Percentiles rank a stretch among this genome's conserved stretches.
phyloP scores from a whole-genome alignment of 2,329 filamentous ascomycete genomes.

The Fusarium tupiense region DNA sequence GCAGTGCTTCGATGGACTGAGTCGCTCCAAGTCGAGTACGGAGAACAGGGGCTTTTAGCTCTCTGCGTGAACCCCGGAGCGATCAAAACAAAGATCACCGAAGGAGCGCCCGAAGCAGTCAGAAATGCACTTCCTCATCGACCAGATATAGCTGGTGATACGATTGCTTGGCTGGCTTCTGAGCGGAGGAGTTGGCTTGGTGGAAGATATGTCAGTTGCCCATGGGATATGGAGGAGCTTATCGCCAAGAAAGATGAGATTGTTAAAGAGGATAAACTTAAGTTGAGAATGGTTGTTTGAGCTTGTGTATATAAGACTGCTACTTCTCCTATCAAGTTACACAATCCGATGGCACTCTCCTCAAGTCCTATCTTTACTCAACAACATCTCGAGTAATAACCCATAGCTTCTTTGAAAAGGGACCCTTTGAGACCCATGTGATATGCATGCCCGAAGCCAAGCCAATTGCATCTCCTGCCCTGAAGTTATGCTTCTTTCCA shows the following conservation, averaged over 20 bases:
- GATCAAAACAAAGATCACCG: neutral
- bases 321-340: neutral
- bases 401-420: slow-evolving; percentile 10
- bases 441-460: slow-evolving; percentile 6
- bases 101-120: neutral
- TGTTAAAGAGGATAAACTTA: neutral
- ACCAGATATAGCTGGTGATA: neutral
- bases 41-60: fast-evolving
- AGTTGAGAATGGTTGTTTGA: neutral
- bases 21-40: neutral
- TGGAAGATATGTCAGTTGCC: neutral
- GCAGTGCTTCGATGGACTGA: neutral
- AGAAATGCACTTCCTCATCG: neutral
- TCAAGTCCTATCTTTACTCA: neutral
- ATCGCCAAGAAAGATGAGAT: neutral
- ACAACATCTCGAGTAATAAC: neutral
- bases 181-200: neutral
- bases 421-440: slow-evolving; percentile 2
- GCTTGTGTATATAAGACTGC: fast-evolving
- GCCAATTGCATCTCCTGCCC: slow-evolving; percentile 4
- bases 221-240: neutral
- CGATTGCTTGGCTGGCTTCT: neutral
- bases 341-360: no score
- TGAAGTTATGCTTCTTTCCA: slow-evolving; percentile 1
- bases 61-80: fast-evolving